Conservation (phyloP, 192 early-diverging fungal genomes). For the Spizellomyces punctatus region DNA sequence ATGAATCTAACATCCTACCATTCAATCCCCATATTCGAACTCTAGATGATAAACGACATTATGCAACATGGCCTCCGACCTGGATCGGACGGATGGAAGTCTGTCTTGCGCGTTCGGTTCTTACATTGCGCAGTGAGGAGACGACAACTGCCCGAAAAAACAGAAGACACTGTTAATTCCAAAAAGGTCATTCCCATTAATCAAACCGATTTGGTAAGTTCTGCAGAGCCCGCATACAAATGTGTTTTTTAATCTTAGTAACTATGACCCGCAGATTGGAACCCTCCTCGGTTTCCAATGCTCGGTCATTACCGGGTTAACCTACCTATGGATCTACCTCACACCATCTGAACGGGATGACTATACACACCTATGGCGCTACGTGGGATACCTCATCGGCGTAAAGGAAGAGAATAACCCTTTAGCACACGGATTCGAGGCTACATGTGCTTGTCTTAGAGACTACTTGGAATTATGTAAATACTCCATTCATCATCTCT, state of each 20-base stretch:
- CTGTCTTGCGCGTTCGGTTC: slow-evolving; percentile 21
- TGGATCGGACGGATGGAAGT: slow-evolving; percentile 28
- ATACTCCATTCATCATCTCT: not conserved
- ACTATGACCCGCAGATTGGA: slow-evolving; percentile 12
- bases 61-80: slow-evolving; percentile 19
- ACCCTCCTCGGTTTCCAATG: slow-evolving; percentile 20
- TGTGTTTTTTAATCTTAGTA: not conserved
- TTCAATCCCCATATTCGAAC: not conserved
- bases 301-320: slow-evolving; percentile 31
- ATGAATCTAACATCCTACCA: slow-evolving; percentile 2
- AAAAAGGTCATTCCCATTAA: slow-evolving; percentile 7
- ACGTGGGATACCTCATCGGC: slow-evolving; percentile 52
- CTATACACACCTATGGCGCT: slow-evolving; percentile 53
- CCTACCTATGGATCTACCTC: slow-evolving; percentile 32
- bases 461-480: slow-evolving; percentile 19
- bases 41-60: slow-evolving; percentile 15
- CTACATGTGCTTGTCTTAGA: slow-evolving; percentile 3
- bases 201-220: slow-evolving; percentile 20
- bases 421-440: slow-evolving; percentile 12
- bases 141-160: not conserved
- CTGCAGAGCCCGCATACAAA: not conserved
- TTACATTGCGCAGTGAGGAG: slow-evolving; percentile 22
- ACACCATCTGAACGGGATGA: slow-evolving; percentile 38
- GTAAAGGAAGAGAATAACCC: slow-evolving; percentile 48
- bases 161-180: not conserved